phyloP scores from a whole-genome alignment of 192 early-diverging fungal genomes.

The Jimgerdemannia lactiflua region DNA sequence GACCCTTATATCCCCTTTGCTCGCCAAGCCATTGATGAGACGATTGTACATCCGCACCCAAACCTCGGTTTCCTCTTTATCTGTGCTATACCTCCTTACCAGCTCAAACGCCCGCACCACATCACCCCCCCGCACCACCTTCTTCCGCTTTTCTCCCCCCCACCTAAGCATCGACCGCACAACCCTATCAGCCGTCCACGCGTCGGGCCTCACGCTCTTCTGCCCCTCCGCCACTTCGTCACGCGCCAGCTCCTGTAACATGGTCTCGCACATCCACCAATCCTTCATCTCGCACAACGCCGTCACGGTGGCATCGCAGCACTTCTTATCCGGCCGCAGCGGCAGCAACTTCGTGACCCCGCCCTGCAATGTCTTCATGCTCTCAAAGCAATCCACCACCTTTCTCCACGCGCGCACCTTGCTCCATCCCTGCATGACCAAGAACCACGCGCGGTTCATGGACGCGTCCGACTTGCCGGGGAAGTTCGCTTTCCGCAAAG shows the following conservation, averaged over 20 bases:
- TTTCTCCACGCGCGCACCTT: background rate
- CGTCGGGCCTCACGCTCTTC: background rate
- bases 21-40: background rate
- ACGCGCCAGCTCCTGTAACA: background rate
- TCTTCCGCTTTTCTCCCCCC: background rate
- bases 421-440: no score
- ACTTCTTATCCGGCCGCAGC: background rate
- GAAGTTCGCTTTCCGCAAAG: background rate
- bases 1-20: background rate
- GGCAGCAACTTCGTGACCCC: background rate
- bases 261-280: background rate
- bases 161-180: background rate
- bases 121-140: background rate
- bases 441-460: no score
- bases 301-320: background rate
- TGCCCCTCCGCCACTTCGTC: background rate
- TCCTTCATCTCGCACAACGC: background rate
- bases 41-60: background rate
- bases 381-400: background rate
- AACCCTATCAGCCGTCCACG: background rate
- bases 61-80: background rate
- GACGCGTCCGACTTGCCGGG: no score
- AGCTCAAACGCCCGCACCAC: background rate
- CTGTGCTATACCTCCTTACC: background rate
- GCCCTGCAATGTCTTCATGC: background rate